Evolutionary conservation across 179 eudicot species (phyloP), one percentile per base, ranked within the genome.

Genomic region (Silene noctiflora): DNA sequence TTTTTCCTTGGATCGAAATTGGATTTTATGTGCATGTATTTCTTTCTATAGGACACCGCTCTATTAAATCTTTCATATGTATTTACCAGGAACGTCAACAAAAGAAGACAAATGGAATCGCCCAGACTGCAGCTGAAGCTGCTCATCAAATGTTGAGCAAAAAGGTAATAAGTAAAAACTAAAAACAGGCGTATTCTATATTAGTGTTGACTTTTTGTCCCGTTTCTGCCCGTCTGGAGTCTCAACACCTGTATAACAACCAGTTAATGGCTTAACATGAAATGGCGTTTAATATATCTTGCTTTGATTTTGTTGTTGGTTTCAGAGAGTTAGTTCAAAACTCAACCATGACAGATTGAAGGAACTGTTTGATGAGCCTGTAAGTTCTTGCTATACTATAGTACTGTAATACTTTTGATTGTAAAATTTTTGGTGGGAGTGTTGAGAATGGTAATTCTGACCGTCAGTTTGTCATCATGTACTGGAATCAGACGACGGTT

Each of bases 111-210:
- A 92, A 88, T 51, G 78, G 82, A 63, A 86, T 79, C 71, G 70
- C 90, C 74, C 80, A 83, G 74, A 89, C 90, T 74, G 87, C 94
- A 80, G 85, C 82, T 29, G 94, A 88, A 84, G 97, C 97, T 58
- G 81, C 91, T 69, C 83, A 73, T 68, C 88, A 83, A 59, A 81
- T 85, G 80, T 78, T 87, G 70, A 78, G 83, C 29, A 87, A 79
- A 77, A 91, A 91, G 94, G 97, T 91, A 80, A 22, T 60, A 73
- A 73, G 25, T 9, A 6, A 42, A 13, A n/a, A 65, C 1, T 33
- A 33, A 33, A 33, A 33, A 33, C 39, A 33, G n/a, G 68, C 60
- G 20, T 63, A 20, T 68, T 59, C 11, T 8, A 39, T 39, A 39
- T 39, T 9, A 31, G 16, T 31, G 35, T 69, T 44, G 55, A 24